These are phyloP conservation scores for Globisporangium apiculatum DNA, from an alignment of 352 stramenopile genomes.

Conservation along the genomic window DNA sequence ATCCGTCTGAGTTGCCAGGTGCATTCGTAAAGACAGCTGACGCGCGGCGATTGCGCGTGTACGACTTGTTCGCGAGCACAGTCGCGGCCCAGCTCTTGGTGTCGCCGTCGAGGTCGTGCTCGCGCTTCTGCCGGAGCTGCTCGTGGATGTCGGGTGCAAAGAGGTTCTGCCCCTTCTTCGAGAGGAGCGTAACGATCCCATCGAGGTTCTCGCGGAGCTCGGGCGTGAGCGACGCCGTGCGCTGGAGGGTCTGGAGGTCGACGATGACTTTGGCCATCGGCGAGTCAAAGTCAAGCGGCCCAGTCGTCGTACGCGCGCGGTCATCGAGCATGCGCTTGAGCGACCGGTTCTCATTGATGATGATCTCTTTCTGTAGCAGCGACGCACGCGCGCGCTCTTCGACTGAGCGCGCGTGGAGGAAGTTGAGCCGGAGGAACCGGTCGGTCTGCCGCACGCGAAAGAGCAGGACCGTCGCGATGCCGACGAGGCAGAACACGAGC, in stretches of 20 bases:
- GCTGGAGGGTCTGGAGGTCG: constrained; percentile 69
- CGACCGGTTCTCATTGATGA: constrained; percentile 76
- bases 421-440: constrained; percentile 71
- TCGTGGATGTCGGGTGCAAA: constrained; percentile 76
- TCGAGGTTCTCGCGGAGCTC: constrained; percentile 63
- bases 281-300: constrained; percentile 64
- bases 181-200: constrained; percentile 51
- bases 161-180: constrained; percentile 74
- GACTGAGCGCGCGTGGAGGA: constrained; percentile 71
- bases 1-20: constrained; percentile 7
- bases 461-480: constrained; percentile 63
- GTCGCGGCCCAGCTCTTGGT: constrained; percentile 81
- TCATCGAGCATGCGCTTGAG: constrained; percentile 72
- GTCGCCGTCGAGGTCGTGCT: constrained; percentile 72
- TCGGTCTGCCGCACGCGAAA: constrained; percentile 70
- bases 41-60: constrained; percentile 44
- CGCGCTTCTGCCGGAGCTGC: constrained; percentile 56
- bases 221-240: constrained; percentile 48
- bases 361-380: constrained; percentile 67
- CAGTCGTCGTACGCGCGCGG: constrained; percentile 46
- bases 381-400: constrained; percentile 68
- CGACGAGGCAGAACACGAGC: constrained; percentile 61
- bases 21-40: too few species aligned
- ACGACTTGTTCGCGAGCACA: constrained; percentile 68
- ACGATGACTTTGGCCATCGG: constrained; percentile 62